These are phyloP conservation scores for Entrophospora sp. DNA, from an alignment of 192 early-diverging fungal species.

Conservation along the genomic window DNA sequence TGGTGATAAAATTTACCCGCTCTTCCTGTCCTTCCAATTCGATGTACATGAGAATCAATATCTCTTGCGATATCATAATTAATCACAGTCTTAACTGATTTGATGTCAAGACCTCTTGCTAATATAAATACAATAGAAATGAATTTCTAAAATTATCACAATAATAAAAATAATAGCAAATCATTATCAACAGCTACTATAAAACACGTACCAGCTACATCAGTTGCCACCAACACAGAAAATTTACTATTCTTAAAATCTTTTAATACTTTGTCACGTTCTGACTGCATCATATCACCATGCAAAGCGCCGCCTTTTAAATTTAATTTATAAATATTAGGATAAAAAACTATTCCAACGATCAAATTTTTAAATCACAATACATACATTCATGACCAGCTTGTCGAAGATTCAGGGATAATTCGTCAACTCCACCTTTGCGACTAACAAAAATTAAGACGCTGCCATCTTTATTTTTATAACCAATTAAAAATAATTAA, in stretches of 20 bases:
- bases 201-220: constrained; percentile 46
- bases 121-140: constrained; percentile 14
- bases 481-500: not conserved
- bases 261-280: constrained; percentile 62
- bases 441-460: constrained; percentile 70
- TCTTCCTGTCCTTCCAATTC: constrained; percentile 61
- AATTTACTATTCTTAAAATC: constrained; percentile 57
- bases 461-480: constrained; percentile 41
- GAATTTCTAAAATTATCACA: no score
- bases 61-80: constrained; percentile 77
- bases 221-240: constrained; percentile 54
- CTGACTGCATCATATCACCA: constrained; percentile 68
- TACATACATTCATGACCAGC: constrained; percentile 52
- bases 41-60: constrained; percentile 79
- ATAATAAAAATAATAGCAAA: no score
- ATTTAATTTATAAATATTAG: not conserved
- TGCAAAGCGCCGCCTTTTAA: constrained; percentile 50
- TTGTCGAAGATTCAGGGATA: constrained; percentile 52
- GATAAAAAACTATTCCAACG: not conserved
- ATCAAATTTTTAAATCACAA: not conserved
- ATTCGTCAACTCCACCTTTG: constrained; percentile 64
- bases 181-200: not conserved
- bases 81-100: constrained; percentile 60
- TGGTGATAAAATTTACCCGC: constrained; percentile 42
- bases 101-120: constrained; percentile 77